These are phyloP conservation scores for Flaveria sonorensis DNA, from an alignment of 129 eudicot species.

Conservation along the genomic window DNA sequence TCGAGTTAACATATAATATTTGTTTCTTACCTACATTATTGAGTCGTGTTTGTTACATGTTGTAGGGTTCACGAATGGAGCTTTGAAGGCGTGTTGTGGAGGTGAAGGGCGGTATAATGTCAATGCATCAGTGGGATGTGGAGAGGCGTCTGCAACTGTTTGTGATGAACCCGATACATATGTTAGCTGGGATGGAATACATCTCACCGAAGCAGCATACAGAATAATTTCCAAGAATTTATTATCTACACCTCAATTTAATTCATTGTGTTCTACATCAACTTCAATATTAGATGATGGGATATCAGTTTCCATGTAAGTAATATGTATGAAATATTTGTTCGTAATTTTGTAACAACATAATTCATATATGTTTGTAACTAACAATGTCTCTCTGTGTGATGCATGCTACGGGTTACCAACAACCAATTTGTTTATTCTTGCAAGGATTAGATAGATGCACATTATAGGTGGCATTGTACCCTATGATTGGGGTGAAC, in stretches of 20 bases:
- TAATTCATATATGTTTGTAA: no score
- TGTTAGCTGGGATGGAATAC: slow-evolving; percentile 39
- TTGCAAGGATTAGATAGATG: no score
- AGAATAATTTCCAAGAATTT: slow-evolving; percentile 19
- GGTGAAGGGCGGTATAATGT: slow-evolving; percentile 28
- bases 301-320: not conserved
- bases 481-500: no score
- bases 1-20: no score
- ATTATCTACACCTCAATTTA: slow-evolving; percentile 23
- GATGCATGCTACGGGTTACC: no score
- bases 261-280: slow-evolving; percentile 11
- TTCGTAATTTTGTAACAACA: no score
- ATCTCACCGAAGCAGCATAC: slow-evolving; percentile 27
- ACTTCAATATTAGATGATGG: not conserved
- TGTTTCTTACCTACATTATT: not conserved
- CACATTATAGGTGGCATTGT: no score
- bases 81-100: slow-evolving; percentile 34
- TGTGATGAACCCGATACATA: slow-evolving; percentile 33
- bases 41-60: not conserved
- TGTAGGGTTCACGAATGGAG: slow-evolving; percentile 32
- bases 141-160: slow-evolving; percentile 10
- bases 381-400: not conserved
- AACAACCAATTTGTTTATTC: no score
- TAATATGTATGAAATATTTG: not conserved
- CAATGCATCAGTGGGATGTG: not conserved